Percentiles rank a stretch among this genome's conserved stretches.
phyloP scores from a whole-genome alignment of 331 rosid species.

The Prunus yedoensis region DNA sequence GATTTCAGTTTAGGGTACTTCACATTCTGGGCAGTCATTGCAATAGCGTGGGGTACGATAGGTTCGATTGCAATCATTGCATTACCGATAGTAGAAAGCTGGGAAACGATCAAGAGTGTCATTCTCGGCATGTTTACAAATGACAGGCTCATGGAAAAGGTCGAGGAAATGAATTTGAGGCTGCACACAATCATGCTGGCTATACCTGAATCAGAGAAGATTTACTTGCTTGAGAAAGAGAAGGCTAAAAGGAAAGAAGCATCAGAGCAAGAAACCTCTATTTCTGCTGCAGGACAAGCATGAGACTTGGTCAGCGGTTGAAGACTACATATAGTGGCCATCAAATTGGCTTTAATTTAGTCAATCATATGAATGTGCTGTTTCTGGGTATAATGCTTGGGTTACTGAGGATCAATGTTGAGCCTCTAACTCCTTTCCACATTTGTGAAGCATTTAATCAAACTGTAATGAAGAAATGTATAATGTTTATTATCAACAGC shows the following conservation, averaged over 20 bases:
- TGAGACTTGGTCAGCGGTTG: neutral
- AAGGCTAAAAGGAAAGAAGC: conserved; percentile 48
- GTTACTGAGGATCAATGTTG: no score
- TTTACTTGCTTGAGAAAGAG: conserved; percentile 69
- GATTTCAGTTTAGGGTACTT: conserved; percentile 66
- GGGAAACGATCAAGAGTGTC: conserved; percentile 63
- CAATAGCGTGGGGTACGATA: conserved; percentile 83
- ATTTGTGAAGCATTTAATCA: neutral
- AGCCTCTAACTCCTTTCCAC: no score
- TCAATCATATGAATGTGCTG: no score
- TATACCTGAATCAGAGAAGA: conserved; percentile 74
- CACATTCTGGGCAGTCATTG: conserved; percentile 82
- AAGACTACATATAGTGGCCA: no score
- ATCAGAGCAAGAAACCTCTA: conserved; percentile 25
- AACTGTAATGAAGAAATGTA: neutral
- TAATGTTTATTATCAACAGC: no score
- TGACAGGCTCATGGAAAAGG: conserved; percentile 69
- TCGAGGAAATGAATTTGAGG: conserved; percentile 71
- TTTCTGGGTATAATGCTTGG: no score
- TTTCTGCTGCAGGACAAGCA: conserved; percentile 13
- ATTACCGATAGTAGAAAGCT: conserved; percentile 68
- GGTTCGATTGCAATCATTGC: conserved; percentile 74
- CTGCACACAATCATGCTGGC: conserved; percentile 59
- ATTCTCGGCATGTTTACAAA: conserved; percentile 73
- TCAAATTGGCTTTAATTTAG: no score